Evolutionary conservation across 2,329 filamentous ascomycete genomes (phyloP).

Genomic region (Rhinocladiella similis): DNA sequence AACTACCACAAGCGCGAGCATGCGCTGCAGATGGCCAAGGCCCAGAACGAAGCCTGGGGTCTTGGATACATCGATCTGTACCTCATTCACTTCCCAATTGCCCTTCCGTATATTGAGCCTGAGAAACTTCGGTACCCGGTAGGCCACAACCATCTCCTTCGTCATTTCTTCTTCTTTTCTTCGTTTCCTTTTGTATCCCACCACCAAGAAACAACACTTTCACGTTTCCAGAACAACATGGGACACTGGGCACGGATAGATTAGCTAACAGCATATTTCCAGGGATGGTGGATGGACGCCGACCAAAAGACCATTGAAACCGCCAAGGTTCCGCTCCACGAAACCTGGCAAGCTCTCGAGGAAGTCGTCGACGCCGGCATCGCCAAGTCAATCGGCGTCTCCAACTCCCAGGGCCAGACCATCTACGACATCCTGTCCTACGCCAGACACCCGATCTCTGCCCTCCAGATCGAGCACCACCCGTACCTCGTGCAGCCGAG

Average conservation of each 20-base stretch:
- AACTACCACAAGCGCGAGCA: slow-evolving; percentile 80
- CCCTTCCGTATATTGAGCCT: slow-evolving; percentile 83
- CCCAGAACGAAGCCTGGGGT: slow-evolving; percentile 79
- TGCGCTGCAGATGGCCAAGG: slow-evolving; percentile 72
- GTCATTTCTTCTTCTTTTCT: not conserved
- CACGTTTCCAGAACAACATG: too few relatives aligned
- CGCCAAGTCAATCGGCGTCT: slow-evolving; percentile 73
- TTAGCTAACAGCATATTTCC: not conserved
- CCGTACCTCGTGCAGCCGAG: slow-evolving; percentile 78
- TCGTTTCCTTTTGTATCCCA: not conserved
- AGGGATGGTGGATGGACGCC: slow-evolving; percentile 67
- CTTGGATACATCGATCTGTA: slow-evolving; percentile 89
- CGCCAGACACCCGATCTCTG: slow-evolving; percentile 70
- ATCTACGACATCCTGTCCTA: slow-evolving; percentile 79
- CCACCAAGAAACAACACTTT: too few relatives aligned
- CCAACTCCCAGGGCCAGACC: slow-evolving; percentile 78
- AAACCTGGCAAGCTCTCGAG: slow-evolving; percentile 84
- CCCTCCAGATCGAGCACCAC: slow-evolving; percentile 88
- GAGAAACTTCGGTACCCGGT: slow-evolving; percentile 71
- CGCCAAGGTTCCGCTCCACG: slow-evolving; percentile 71
- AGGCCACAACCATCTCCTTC: not conserved
- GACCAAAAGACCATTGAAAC: slow-evolving; percentile 61
- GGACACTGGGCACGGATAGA: too few relatives aligned
- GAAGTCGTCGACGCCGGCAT: slow-evolving; percentile 67
- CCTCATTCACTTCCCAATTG: slow-evolving; percentile 85